Base-by-base conservation (phyloP, 768 basidiomycete genomes). In the Pulveroboletus sp. region DNA sequence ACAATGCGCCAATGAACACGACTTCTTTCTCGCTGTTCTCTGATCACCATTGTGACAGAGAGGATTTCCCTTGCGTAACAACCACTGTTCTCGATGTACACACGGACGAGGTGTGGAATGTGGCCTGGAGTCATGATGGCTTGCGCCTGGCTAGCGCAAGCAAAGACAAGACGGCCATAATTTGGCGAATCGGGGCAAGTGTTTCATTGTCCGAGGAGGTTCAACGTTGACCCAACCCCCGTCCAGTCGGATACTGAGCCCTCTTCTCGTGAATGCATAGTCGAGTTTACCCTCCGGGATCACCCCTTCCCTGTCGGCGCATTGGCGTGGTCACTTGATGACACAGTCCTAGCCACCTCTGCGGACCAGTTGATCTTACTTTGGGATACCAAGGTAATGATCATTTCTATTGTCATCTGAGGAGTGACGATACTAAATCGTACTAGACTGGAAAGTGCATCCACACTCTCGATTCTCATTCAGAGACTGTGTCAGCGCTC, bases 51-150 rank as follows among this genome's bases (percentile, higher is more conserved):
- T 96, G 94, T 70, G 80, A 83, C 54, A 79, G 85, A 61, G 78
- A 80, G 26, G 79, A 79, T 36, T 98, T 99, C 71, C 96, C 96
- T 7, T 79, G 81, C 39, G 74, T 86, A 24, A 93, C 89, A 11
- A 93, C 91, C 3, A 85, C 87, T 24, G 85, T 93, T 45, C 72
- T 97, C 51, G 80, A 84, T 39, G 89, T 85, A 28, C 95, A 97
- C 68, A 78, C 75, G 10, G 91, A 98, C 63, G 93, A 99, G 66
- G 93, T 99, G 38, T 98, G 95, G 94, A 84, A 88, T 63, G 69
- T 98, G 51, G 87, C 86, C 64, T 99, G 94, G 94, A 95, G 93
- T 68, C 90, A 89, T 59, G 84, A 86, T 64, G 96, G 96, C 2
- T 68, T 70, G 43, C 84, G 78, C 59, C 74, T 99, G 43, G 96